Evolutionary conservation across 2,329 filamentous ascomycete species (phyloP).

Genomic region (Xylariaceae sp.): DNA sequence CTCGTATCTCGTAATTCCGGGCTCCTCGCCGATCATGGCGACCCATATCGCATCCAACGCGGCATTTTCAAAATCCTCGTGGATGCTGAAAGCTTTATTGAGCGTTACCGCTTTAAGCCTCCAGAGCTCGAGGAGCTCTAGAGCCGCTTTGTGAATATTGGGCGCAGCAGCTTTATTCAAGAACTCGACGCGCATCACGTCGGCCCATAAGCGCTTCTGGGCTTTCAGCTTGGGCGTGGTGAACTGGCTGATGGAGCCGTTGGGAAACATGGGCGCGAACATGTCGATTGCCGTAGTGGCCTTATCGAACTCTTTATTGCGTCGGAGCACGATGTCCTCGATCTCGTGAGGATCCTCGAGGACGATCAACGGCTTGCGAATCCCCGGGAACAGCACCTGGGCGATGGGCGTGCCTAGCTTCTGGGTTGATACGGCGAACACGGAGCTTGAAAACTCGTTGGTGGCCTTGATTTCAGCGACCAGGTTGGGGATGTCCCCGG

Average conservation of each 20-base stretch:
- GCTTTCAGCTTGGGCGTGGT: constrained; percentile 25
- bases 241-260: constrained; percentile 23
- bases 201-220: constrained; percentile 27
- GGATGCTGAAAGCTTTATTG: constrained; percentile 27
- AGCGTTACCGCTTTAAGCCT: constrained; percentile 16
- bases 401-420: constrained; percentile 12
- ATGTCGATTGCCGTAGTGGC: constrained; percentile 20
- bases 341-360: constrained; percentile 19
- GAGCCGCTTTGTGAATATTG: constrained; percentile 20
- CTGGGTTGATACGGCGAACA: constrained; percentile 8
- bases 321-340: constrained; percentile 20
- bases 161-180: constrained; percentile 27
- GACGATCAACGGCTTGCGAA: constrained; percentile 18
- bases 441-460: constrained; percentile 5
- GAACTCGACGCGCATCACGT: constrained; percentile 29
- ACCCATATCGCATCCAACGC: constrained; percentile 37
- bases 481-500: constrained; percentile 13
- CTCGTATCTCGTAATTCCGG: constrained; percentile 25
- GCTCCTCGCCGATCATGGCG: constrained; percentile 31
- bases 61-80: constrained; percentile 31
- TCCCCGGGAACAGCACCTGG: constrained; percentile 13
- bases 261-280: constrained; percentile 25
- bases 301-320: constrained; percentile 28
- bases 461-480: constrained; percentile 5
- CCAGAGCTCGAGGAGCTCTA: constrained; percentile 29